Evolutionary conservation across 2,329 filamentous ascomycete genomes (phyloP).

Genomic region (Tolypocladium capitatum): DNA sequence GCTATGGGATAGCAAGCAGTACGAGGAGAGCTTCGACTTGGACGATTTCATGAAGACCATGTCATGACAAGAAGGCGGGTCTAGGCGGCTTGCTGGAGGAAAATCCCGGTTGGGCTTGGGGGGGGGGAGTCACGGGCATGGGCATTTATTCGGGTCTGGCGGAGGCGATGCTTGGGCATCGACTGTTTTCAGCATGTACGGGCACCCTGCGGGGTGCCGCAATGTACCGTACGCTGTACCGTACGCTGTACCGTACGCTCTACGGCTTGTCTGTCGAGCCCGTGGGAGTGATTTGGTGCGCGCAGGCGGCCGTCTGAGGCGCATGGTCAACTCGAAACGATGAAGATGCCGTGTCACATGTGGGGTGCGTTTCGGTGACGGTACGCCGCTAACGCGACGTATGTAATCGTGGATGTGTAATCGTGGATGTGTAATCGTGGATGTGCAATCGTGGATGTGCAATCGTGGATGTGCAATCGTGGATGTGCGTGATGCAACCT

Average conservation of each 20-base stretch:
- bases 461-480: too few relatives aligned
- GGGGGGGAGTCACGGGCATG: neutral
- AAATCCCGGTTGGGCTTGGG: too few relatives aligned
- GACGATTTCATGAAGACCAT: slow-evolving; percentile 93
- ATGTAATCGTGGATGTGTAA: too few relatives aligned
- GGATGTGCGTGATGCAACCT: neutral
- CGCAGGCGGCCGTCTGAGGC: too few relatives aligned
- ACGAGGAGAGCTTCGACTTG: slow-evolving; percentile 94
- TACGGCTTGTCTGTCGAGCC: neutral
- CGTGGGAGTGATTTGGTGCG: too few relatives aligned
- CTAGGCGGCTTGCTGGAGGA: neutral
- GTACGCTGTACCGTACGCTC: neutral
- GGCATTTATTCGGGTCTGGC: neutral
- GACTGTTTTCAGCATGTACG: neutral
- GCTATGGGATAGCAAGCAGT: slow-evolving; percentile 93
- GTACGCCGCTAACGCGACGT: too few relatives aligned
- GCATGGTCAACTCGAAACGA: too few relatives aligned
- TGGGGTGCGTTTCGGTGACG: neutral
- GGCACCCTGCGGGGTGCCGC: too few relatives aligned
- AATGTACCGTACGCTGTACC: neutral
- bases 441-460: too few relatives aligned
- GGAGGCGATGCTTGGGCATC: neutral
- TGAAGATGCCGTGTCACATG: neutral
- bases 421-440: too few relatives aligned
- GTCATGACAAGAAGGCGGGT: slow-evolving; percentile 37